Evolutionary conservation across 2,329 filamentous ascomycete species (phyloP).

Genomic region (Beauveria asiatica): DNA sequence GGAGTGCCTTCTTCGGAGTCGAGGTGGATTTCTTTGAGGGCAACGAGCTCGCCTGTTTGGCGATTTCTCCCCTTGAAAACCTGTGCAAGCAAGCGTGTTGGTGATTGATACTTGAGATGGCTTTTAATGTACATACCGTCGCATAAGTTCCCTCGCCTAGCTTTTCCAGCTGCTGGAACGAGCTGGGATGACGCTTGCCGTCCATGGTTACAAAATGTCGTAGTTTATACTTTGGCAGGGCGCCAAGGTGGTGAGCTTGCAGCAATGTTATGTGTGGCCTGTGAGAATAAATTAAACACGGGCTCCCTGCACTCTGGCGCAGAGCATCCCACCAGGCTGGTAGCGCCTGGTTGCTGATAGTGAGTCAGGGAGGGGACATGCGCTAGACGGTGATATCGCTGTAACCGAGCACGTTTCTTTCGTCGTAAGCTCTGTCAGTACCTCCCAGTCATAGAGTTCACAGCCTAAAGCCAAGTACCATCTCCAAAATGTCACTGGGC

Average conservation of each 20-base stretch:
- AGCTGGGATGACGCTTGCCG: slow-evolving; percentile 84
- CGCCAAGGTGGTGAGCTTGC: neutral
- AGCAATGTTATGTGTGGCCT: neutral
- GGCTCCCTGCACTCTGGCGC: neutral
- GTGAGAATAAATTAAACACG: neutral
- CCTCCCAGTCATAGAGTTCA: neutral
- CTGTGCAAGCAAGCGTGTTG: slow-evolving; percentile 34
- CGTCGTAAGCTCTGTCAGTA: neutral
- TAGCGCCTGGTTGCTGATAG: neutral
- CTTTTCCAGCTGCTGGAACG: slow-evolving; percentile 99
- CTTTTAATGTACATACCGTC: slow-evolving; percentile 53
- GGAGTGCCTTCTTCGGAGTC: slow-evolving; percentile 98
- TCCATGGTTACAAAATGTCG: slow-evolving; percentile 55
- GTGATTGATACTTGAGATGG: neutral
- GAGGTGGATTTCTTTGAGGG: slow-evolving; percentile 96
- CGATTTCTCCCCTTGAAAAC: slow-evolving; percentile 98
- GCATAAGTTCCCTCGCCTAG: slow-evolving; percentile 98
- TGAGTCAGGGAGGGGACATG: slow-evolving; percentile 10
- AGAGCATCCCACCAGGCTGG: slow-evolving; percentile 5
- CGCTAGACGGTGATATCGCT: slow-evolving; percentile 9
- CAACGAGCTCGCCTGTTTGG: slow-evolving; percentile 92
- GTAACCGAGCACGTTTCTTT: slow-evolving; percentile 6
- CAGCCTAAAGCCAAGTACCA: neutral
- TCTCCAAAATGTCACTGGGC: neutral
- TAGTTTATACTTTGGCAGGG: neutral